phyloP scores from a whole-genome alignment of 495 filamentous ascomycete species.

The Podospora comata region DNA sequence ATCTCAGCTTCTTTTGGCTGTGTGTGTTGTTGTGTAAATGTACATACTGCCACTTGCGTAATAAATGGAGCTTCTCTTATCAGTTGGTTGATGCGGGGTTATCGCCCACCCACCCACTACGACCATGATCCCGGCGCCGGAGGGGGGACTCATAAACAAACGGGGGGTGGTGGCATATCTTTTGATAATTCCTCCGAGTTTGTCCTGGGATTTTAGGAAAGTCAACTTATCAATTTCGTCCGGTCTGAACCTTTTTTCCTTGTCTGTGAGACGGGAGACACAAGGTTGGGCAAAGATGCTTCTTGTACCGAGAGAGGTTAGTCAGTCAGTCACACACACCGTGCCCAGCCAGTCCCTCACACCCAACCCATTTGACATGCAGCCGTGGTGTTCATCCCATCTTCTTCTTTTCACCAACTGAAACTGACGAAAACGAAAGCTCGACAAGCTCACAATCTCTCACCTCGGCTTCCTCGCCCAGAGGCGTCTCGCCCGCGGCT shows the following conservation, averaged over 20 bases:
- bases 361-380: not conserved
- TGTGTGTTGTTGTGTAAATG: not conserved
- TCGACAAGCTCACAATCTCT: conserved; percentile 95
- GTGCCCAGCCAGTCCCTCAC: too few species aligned
- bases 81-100: not conserved
- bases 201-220: not conserved
- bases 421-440: conserved; percentile 44
- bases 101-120: not conserved
- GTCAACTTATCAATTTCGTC: not conserved
- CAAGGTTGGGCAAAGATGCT: not conserved
- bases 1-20: not conserved
- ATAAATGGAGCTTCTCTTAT: not conserved
- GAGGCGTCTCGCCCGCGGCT: conserved; percentile 79
- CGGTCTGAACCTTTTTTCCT: not conserved
- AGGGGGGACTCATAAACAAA: not conserved
- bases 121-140: not conserved
- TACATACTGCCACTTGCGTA: not conserved
- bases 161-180: not conserved
- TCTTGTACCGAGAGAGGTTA: not conserved
- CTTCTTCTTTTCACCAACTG: not conserved
- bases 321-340: not conserved
- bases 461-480: conserved; percentile 88
- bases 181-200: not conserved
- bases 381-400: not conserved
- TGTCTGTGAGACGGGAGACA: not conserved